A percentile compares a stretch with the other conserved stretches of the same genome.
Conservation (phyloP, 2,329 filamentous ascomycete genomes). For the Mycosphaerelloides madeirae region DNA sequence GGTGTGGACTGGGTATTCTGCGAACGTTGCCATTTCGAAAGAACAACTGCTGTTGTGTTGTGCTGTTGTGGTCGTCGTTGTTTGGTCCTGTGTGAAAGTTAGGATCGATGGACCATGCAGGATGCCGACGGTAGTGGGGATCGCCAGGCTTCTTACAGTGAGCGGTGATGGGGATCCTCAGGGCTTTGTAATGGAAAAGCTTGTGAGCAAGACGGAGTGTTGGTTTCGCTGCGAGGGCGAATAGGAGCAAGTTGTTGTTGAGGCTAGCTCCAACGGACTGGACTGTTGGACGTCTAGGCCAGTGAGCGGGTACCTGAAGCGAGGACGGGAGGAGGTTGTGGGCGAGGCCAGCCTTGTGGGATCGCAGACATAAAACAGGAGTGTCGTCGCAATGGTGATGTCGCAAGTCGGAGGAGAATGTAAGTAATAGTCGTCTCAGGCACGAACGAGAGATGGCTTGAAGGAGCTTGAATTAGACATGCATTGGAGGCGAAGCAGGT, state of each 20-base stretch:
- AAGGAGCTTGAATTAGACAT: slow-evolving; percentile 16
- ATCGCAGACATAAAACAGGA: too few species aligned
- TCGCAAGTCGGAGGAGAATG: neutral
- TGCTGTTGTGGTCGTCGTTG: neutral
- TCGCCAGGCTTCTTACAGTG: neutral
- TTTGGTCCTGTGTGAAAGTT: neutral
- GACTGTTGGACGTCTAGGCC: slow-evolving; percentile 3
- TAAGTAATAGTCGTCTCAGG: slow-evolving; percentile 5
- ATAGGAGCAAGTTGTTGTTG: slow-evolving; percentile 1
- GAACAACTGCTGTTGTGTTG: slow-evolving; percentile 21
- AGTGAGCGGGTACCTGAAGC: slow-evolving; percentile 17
- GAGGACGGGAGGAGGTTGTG: neutral
- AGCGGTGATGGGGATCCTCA: slow-evolving; percentile 1
- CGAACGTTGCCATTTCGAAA: slow-evolving; percentile 27
- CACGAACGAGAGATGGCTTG: neutral
- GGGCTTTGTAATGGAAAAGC: slow-evolving; percentile 4
- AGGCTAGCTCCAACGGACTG: slow-evolving; percentile 4
- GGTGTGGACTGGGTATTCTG: slow-evolving; percentile 25
- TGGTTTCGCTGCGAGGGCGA: slow-evolving; percentile 5
- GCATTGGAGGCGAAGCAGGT: slow-evolving; percentile 26
- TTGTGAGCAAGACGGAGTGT: slow-evolving; percentile 3
- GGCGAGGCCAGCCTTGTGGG: slow-evolving; percentile 9
- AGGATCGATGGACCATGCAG: neutral
- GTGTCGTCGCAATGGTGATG: neutral
- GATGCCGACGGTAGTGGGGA: neutral